phyloP scores from a whole-genome alignment of 257 asterid species.

The Lycium ferocissimum region DNA sequence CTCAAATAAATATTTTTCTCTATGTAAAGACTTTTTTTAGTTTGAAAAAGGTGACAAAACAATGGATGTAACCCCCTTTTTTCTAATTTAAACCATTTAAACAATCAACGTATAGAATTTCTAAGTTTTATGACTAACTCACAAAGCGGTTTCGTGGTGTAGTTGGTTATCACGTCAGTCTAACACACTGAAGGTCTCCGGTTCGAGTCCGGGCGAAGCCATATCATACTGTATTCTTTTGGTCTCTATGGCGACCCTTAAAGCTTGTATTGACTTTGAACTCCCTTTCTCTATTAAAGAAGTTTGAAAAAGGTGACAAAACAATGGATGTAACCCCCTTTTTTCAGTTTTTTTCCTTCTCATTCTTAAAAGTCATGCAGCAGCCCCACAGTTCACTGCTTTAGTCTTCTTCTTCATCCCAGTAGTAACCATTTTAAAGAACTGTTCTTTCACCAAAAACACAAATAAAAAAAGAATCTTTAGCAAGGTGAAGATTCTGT shows the following conservation, averaged over 20 bases:
- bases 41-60: no score
- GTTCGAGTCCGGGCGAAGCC: constrained; percentile 86
- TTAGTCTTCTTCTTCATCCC: not conserved
- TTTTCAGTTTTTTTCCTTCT: not conserved
- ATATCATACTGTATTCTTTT: not conserved
- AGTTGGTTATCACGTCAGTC: constrained; percentile 94
- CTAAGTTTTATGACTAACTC: no score
- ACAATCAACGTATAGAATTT: no score
- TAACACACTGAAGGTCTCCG: constrained; percentile 96
- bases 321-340: not conserved
- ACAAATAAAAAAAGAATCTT: not conserved
- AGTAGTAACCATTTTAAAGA: not conserved
- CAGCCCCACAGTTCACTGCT: not conserved
- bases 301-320: not conserved
- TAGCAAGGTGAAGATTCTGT: not conserved
- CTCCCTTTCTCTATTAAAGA: not conserved
- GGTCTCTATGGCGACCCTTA: not conserved
- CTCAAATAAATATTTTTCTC: no score
- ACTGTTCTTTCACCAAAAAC: not conserved
- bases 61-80: no score
- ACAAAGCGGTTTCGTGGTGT: constrained; percentile 67
- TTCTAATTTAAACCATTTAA: not conserved
- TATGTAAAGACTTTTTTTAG: no score
- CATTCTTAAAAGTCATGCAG: not conserved
- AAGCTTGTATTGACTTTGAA: not conserved